A percentile compares a stretch with the other conserved stretches of the same genome.
Conservation (phyloP, 2,329 filamentous ascomycete genomes). For the Penicillium sp. region DNA sequence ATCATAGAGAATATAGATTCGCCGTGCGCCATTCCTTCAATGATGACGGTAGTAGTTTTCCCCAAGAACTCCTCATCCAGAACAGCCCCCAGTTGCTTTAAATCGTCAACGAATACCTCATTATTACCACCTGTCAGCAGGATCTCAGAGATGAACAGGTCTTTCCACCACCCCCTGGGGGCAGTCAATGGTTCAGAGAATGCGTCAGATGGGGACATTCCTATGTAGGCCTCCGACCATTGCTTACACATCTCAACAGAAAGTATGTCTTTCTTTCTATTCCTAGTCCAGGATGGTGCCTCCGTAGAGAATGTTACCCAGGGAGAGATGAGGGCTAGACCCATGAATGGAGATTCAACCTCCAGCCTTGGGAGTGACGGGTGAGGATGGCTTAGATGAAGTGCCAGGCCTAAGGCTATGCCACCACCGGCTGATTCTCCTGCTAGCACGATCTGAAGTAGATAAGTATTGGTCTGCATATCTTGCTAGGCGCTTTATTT, state of each 20-base stretch:
- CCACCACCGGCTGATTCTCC: background rate
- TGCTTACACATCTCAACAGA: background rate
- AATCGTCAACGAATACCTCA: background rate
- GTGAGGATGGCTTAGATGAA: background rate
- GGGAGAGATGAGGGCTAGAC: too few species aligned
- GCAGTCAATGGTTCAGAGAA: background rate
- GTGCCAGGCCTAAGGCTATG: background rate
- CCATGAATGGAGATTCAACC: too few species aligned
- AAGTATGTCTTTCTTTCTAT: background rate
- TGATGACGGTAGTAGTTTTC: background rate
- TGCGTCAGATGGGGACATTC: background rate
- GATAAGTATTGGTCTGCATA: background rate
- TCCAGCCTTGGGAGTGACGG: too few species aligned
- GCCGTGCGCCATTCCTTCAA: background rate
- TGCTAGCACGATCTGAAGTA: background rate
- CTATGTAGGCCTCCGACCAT: too few species aligned
- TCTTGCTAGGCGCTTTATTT: background rate
- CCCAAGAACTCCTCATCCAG: background rate
- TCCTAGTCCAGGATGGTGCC: background rate
- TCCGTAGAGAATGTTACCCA: too few species aligned
- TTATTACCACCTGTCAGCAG: background rate
- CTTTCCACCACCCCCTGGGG: background rate
- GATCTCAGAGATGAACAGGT: too few species aligned
- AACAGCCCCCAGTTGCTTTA: background rate
- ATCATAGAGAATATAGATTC: background rate